Percentiles rank a stretch among this genome's conserved stretches.
phyloP scores from a whole-genome alignment of 306 rosid species.

The Senna siamea region DNA sequence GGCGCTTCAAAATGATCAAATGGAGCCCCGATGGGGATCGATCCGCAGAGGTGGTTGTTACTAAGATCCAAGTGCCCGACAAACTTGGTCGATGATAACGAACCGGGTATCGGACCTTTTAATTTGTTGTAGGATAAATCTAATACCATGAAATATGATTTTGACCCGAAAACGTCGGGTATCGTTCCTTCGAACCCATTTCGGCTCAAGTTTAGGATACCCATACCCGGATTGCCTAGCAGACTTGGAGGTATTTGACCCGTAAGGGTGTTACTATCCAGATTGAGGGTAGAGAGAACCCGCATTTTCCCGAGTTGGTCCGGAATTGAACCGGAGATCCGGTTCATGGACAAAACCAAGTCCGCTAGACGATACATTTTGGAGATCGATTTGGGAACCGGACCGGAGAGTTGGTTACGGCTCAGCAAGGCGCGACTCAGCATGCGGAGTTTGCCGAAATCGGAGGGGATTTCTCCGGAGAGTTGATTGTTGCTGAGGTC shows the following conservation, averaged over 20 bases:
- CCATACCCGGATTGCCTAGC: constrained; percentile 62
- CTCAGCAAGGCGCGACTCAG: constrained; percentile 68
- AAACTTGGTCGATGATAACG: constrained; percentile 62
- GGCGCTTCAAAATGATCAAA: constrained; percentile 82
- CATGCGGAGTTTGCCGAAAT: constrained; percentile 65
- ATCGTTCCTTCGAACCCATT: constrained; percentile 68
- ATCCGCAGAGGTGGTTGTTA: constrained; percentile 80
- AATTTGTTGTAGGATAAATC: constrained; percentile 74
- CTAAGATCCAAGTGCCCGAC: constrained; percentile 86
- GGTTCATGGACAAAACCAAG: constrained; percentile 72
- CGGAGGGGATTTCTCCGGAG: constrained; percentile 58
- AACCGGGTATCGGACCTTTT: constrained; percentile 70
- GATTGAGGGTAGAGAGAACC: constrained; percentile 70
- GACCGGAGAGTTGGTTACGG: constrained; percentile 65
- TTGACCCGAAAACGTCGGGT: constrained; percentile 66
- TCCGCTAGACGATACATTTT: constrained; percentile 74
- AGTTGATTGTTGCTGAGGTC: constrained; percentile 70
- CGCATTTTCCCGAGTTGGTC: constrained; percentile 65
- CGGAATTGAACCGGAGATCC: constrained; percentile 67
- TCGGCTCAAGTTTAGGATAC: constrained; percentile 80
- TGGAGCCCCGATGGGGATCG: constrained; percentile 80
- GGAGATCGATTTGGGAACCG: constrained; percentile 57
- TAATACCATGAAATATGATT: constrained; percentile 75
- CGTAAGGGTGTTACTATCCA: constrained; percentile 65
- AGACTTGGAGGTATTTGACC: constrained; percentile 66